Evolutionary conservation across 2,329 filamentous ascomycete genomes (phyloP).

Genomic region (Fonsecaea nubica): DNA sequence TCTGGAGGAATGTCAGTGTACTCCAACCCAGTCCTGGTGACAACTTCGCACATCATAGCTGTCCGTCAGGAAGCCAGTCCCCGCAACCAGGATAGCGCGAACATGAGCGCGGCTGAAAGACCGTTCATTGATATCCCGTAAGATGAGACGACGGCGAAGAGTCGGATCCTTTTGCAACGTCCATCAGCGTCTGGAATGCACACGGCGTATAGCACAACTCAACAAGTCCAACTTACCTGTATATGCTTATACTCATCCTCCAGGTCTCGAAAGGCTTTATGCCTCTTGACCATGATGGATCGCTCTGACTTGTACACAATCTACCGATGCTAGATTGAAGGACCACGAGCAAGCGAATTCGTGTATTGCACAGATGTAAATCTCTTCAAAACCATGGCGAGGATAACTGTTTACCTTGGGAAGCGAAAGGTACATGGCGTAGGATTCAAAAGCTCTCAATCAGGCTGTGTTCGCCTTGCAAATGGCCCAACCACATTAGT

Average conservation of each 20-base stretch:
- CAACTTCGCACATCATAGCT: slow-evolving; percentile 63
- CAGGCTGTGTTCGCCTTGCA: slow-evolving; percentile 12
- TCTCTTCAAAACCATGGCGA: not conserved
- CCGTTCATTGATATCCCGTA: slow-evolving; percentile 25
- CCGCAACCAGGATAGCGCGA: slow-evolving; percentile 75
- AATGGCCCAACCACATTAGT: slow-evolving; percentile 1
- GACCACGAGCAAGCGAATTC: not conserved
- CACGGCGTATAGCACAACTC: not conserved
- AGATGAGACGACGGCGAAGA: slow-evolving; percentile 19
- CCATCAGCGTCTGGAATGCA: not conserved
- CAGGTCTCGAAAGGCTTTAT: slow-evolving; percentile 21
- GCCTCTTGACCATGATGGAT: slow-evolving; percentile 17
- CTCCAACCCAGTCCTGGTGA: not conserved
- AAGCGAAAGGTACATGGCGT: not conserved
- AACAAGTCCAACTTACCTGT: slow-evolving; percentile 3
- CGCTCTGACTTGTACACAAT: not conserved
- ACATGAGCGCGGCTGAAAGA: slow-evolving; percentile 72
- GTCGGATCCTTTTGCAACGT: slow-evolving; percentile 18
- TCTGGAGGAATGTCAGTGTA: slow-evolving; percentile 10
- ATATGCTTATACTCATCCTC: slow-evolving; percentile 24
- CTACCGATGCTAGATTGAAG: not conserved
- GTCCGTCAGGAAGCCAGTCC: slow-evolving; percentile 87
- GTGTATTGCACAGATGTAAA: not conserved
- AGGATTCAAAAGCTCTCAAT: not conserved
- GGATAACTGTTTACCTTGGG: not conserved